These are phyloP conservation scores for Apostasia ramifera DNA, from an alignment of 106 monocot genomes.

Conservation along the genomic window DNA sequence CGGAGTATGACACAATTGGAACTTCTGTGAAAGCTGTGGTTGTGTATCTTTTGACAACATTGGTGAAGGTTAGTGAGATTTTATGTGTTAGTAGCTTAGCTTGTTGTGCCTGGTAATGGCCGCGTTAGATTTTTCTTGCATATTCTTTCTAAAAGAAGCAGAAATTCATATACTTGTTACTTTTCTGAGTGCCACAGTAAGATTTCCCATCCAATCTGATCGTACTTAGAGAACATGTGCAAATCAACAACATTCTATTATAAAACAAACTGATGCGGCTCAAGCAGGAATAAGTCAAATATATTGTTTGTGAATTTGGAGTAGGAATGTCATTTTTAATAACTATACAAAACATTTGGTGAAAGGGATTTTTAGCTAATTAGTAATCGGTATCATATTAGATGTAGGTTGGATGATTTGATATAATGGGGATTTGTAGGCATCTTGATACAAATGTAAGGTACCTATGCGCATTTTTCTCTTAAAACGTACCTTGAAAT, in stretches of 20 bases:
- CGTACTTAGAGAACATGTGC: too few species aligned
- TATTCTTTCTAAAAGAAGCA: background rate
- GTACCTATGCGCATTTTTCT: too few species aligned
- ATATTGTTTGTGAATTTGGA: too few species aligned
- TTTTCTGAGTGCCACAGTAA: background rate
- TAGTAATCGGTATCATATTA: too few species aligned
- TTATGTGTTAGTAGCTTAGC: slow-evolving; percentile 1
- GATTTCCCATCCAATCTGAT: background rate
- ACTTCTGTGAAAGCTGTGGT: slow-evolving; percentile 80
- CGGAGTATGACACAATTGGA: slow-evolving; percentile 91
- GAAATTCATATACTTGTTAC: background rate
- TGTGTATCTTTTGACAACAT: slow-evolving; percentile 82
- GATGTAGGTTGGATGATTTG: too few species aligned
- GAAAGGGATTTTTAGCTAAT: too few species aligned
- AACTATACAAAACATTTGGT: too few species aligned
- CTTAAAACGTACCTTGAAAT: too few species aligned
- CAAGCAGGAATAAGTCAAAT: background rate
- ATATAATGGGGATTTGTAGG: too few species aligned
- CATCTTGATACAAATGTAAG: too few species aligned
- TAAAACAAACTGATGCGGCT: background rate
- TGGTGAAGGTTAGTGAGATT: slow-evolving; percentile 58
- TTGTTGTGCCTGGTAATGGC: background rate
- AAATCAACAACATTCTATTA: too few species aligned
- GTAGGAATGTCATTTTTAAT: too few species aligned
- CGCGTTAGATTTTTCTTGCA: background rate